Conservation (phyloP, 2,329 filamentous ascomycete genomes). For the Myrmaecium sp. region DNA sequence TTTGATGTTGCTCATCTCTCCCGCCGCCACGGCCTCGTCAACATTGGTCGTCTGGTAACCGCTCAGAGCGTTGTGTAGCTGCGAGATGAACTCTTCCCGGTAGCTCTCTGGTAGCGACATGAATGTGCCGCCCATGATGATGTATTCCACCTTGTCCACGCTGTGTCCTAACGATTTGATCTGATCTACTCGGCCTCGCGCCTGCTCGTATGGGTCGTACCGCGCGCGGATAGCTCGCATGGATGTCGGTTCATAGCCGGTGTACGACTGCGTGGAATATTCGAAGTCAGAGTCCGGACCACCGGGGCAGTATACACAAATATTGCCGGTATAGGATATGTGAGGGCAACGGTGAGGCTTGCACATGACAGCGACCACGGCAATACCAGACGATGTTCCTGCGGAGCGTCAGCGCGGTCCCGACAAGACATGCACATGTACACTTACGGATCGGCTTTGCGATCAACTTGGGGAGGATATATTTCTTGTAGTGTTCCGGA, state of each 20-base stretch:
- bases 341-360: constrained; percentile 96
- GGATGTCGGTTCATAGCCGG: constrained; percentile 92
- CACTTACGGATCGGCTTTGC: constrained; percentile 80
- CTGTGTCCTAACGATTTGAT: constrained; percentile 90
- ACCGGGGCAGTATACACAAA: constrained; percentile 96
- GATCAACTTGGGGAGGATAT: constrained; percentile 88
- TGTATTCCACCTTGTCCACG: constrained; percentile 98
- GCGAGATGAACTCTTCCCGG: constrained; percentile 82
- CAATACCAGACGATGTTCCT: constrained; percentile 91
- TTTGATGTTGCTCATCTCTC: constrained; percentile 93
- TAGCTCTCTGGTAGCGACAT: constrained; percentile 90
- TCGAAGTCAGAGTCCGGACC: constrained; percentile 97
- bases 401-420: constrained; percentile 5
- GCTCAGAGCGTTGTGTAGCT: constrained; percentile 90
- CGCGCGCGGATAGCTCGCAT: constrained; percentile 95
- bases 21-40: constrained; percentile 84
- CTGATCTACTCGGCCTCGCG: constrained; percentile 86
- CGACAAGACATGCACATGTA: not conserved
- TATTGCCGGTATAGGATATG: constrained; percentile 96
- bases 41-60: constrained; percentile 90
- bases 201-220: constrained; percentile 97
- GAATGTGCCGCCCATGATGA: constrained; percentile 98
- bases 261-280: constrained; percentile 97
- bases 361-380: constrained; percentile 98
- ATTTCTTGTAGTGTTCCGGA: constrained; percentile 99